Evolutionary conservation across 805 yeast genomes (phyloP), one percentile per base, ranked within the genome.

Genomic region (Cyberlindnera euphorbiae): DNA sequence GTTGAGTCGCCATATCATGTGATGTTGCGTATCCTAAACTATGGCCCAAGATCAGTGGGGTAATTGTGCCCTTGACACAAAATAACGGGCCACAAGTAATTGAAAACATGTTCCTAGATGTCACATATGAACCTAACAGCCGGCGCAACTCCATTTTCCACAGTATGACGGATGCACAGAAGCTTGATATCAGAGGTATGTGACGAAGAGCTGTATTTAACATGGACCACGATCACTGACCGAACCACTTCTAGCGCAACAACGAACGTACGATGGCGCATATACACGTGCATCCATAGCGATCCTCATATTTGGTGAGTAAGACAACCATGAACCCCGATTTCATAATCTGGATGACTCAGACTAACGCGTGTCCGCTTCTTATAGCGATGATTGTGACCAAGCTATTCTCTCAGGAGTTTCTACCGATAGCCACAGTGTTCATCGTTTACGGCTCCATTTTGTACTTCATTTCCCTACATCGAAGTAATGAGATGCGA

Each of bases 231-330:
- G 93, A 90, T 0, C 82, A 81, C 48, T 7, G 9, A 8, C 9
- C 22, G 7, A 19, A 19, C 22, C 7, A 19, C 22, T 19, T 19
- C 7, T 19, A 19, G 22, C 22, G 9, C 22, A 19, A 9, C 93
- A 84, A 58, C 59, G 95, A 38, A 84, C 94, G 0, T 84, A 82
- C 50, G 93, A 84, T 52, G 95, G 94, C 0, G 89, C 94, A 2
- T 84, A 85, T 52, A 66, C 81, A 17, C 59, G 95, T 35, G 75
- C 89, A 0, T 82, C 89, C 15, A 60, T 85, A 21, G 80, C 84
- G 15, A 71, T 79, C 35, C 57, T 85, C 19, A 71, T 87, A 9
- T 79, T 85, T 49, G 41, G 44, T 42, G 30, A 28, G 44, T 30
- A 17, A 3, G 6, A n/a, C n/a, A n/a, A n/a, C n/a, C n/a, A n/a